Base-by-base conservation (phyloP, 805 yeast genomes). In the Yarrowia sp. region DNA sequence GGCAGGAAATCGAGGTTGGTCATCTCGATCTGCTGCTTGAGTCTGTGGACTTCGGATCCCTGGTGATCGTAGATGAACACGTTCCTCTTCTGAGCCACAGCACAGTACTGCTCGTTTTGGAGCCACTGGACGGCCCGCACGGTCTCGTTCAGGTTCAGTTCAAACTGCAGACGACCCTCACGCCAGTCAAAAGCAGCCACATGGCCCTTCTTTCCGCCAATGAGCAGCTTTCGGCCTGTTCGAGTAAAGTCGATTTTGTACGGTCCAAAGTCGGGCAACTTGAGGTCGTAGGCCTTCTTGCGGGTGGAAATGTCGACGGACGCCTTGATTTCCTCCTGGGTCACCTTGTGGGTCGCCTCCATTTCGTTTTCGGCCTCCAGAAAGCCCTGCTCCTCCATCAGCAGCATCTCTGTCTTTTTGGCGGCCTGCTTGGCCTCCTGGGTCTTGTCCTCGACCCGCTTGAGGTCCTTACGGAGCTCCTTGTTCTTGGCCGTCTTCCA, bases 161-260 rank as follows among this genome's bases (percentile, higher is more conserved):
- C 99, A 53, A 96, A 87, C 71, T 87, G 89, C 42, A 94, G 79
- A 48, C 81, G 82, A 14, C 98, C 98, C 48, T 87, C 86, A 76
- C 96, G 86, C 98, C 99, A 95, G 80, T 95, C 97, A 82, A 95
- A 89, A 1, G 95, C 86, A 0, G 99, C 98, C 65, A 95, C 87
- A 81, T 95, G 99, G 3, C 99, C 99, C 77, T 91, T 92, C 59
- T 83, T 83, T 19, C 99, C 99, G 11, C 93, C 95, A 26, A 95
- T 80, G 43, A 95, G 82, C 61, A 95, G 77, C 71, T 89, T 89
- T 71, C 97, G 87, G 68, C 99, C 99, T 73, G 92, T 92, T 77
- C 94, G 83, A 2, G 95, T 85, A 77, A 89, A 95, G 77, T 94
- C 92, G 10, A 90, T 76, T 5, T 58, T 64, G 76, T 95, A 95